Conservation (phyloP, 345 rosid species). For the Turritis glabra region DNA sequence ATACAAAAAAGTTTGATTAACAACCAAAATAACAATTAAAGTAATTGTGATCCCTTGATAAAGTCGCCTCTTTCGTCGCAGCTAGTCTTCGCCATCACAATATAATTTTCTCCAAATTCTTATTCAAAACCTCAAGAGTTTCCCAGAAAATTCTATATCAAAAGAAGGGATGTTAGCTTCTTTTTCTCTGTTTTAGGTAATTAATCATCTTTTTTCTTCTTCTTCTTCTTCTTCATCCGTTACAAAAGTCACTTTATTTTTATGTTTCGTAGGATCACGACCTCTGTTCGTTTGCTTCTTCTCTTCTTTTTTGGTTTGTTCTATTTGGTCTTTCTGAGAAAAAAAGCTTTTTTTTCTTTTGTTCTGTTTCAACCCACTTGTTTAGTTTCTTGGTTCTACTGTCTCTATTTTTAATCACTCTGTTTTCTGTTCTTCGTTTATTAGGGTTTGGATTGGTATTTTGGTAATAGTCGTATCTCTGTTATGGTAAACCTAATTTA, state of each 20-base stretch:
- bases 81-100: constrained; percentile 22
- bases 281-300: constrained; percentile 21
- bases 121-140: constrained; percentile 15
- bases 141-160: neutral
- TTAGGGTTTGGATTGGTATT: neutral
- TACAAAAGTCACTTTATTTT: neutral
- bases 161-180: neutral
- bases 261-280: constrained; percentile 16
- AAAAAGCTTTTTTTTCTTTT: neutral
- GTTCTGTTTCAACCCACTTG: neutral
- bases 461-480: neutral
- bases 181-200: neutral
- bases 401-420: constrained; percentile 15
- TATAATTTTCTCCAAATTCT: neutral
- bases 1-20: constrained; percentile 38
- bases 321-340: neutral
- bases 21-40: constrained; percentile 34
- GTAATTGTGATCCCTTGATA: constrained; percentile 16
- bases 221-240: constrained; percentile 22
- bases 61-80: constrained; percentile 34
- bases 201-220: neutral
- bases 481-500: neutral
- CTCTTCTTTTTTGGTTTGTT: neutral
- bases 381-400: neutral
- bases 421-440: neutral